Percentiles rank a stretch among this genome's conserved stretches.
Evolutionary conservation across 2,329 filamentous ascomycete genomes (phyloP).

Genomic region (Colletotrichum cuscutae): DNA sequence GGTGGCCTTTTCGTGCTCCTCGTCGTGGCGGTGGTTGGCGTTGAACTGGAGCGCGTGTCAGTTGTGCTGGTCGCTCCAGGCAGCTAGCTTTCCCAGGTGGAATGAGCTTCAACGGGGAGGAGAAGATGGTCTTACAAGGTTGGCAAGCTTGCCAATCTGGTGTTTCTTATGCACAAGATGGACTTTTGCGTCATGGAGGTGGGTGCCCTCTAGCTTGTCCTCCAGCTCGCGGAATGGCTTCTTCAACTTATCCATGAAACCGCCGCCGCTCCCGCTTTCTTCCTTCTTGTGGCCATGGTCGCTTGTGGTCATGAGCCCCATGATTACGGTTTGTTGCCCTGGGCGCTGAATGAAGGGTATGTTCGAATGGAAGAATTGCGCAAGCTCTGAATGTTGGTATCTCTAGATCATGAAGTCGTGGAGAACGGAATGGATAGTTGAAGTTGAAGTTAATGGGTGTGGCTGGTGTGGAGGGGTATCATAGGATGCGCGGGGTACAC

Average conservation of each 20-base stretch:
- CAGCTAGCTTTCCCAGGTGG: background rate
- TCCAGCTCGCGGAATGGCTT: slow-evolving; percentile 56
- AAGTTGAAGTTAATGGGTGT: background rate
- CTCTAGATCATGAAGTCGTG: slow-evolving; percentile 18
- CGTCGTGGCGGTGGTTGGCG: slow-evolving; percentile 89
- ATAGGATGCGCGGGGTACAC: slow-evolving; percentile 10
- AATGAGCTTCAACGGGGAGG: background rate
- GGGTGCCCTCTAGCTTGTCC: slow-evolving; percentile 65
- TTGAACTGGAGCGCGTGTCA: slow-evolving; percentile 68
- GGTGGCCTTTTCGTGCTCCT: slow-evolving; percentile 86
- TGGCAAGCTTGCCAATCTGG: slow-evolving; percentile 71
- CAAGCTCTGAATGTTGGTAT: background rate
- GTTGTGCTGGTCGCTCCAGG: background rate
- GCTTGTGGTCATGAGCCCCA: slow-evolving; percentile 25
- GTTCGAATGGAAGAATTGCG: background rate
- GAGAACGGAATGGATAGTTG: too few species aligned
- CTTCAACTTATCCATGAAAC: slow-evolving; percentile 60
- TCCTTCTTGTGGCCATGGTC: slow-evolving; percentile 32
- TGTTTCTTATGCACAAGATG: slow-evolving; percentile 71
- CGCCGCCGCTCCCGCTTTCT: slow-evolving; percentile 41
- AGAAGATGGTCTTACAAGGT: slow-evolving; percentile 58
- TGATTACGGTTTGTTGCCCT: background rate
- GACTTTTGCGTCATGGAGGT: slow-evolving; percentile 67
- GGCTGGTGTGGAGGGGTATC: slow-evolving; percentile 20
- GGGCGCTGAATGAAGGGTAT: background rate